Conservation (phyloP, 345 rosid genomes). For the Rhodamnia rubescens region DNA sequence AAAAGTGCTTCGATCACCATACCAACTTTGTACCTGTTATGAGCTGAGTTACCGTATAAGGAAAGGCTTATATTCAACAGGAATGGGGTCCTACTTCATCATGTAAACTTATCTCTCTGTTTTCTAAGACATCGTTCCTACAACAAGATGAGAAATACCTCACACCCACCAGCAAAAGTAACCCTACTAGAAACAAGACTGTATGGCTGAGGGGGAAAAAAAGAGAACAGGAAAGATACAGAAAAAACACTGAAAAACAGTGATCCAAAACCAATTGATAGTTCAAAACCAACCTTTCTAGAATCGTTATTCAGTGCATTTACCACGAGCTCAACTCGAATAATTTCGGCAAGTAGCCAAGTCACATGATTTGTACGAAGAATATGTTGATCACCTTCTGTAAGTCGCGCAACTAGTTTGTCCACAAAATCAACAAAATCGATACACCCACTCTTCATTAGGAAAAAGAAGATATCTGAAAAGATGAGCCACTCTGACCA, state of each 20-base stretch:
- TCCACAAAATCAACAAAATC: conserved; percentile 97
- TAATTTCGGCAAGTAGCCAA: conserved; percentile 88
- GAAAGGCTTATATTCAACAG: background rate
- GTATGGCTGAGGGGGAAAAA: background rate
- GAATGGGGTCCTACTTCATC: background rate
- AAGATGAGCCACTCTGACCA: conserved; percentile 99
- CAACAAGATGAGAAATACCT: background rate
- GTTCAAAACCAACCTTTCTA: conserved; percentile 55
- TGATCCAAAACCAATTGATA: background rate
- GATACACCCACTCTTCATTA: conserved; percentile 84
- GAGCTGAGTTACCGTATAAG: background rate
- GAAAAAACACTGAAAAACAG: background rate
- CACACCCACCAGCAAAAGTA: background rate
- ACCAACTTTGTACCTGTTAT: background rate
- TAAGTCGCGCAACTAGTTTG: conserved; percentile 67
- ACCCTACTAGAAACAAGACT: background rate
- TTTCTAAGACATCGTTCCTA: background rate
- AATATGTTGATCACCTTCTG: conserved; percentile 58
- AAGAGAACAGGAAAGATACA: background rate
- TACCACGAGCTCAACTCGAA: conserved; percentile 75
- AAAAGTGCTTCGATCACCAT: background rate
- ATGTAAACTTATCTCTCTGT: background rate
- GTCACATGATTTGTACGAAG: conserved; percentile 98
- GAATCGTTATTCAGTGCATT: conserved; percentile 67
- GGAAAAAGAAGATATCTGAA: conserved; percentile 82